A percentile compares a stretch with the other conserved stretches of the same genome.
Conservation (phyloP, 2,329 filamentous ascomycete species). For the Davidsoniella virescens region DNA sequence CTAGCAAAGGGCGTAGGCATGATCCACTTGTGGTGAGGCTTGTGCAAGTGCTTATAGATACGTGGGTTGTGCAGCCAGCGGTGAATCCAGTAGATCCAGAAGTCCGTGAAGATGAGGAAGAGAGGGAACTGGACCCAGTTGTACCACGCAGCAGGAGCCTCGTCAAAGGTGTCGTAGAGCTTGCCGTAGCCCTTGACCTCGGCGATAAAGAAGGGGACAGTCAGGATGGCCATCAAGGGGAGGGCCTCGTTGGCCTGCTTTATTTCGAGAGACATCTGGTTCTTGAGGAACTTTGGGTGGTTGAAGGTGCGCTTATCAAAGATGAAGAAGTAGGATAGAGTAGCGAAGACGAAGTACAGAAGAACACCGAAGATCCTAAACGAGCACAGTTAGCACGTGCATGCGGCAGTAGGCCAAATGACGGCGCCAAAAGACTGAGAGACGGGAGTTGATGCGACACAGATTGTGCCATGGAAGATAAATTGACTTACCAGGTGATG, state of each 20-base stretch:
- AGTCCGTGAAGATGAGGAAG: slow-evolving; percentile 79
- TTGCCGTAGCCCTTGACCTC: slow-evolving; percentile 76
- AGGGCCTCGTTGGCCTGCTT: slow-evolving; percentile 59
- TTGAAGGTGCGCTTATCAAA: slow-evolving; percentile 82
- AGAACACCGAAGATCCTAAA: slow-evolving; percentile 67
- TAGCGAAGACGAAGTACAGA: slow-evolving; percentile 72
- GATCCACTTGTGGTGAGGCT: slow-evolving; percentile 99
- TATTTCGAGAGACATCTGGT: slow-evolving; percentile 80
- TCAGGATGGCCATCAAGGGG: slow-evolving; percentile 70
- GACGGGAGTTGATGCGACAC: neutral
- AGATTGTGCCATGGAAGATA: neutral
- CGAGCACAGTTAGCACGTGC: slow-evolving; percentile 3
- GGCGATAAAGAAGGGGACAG: slow-evolving; percentile 61
- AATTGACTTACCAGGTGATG: slow-evolving; percentile 59
- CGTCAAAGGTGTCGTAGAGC: slow-evolving; percentile 65
- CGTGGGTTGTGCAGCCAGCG: slow-evolving; percentile 65
- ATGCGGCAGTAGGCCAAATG: neutral
- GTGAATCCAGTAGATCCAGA: slow-evolving; percentile 84
- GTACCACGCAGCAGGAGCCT: slow-evolving; percentile 66
- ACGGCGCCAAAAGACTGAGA: neutral
- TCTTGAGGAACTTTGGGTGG: slow-evolving; percentile 89
- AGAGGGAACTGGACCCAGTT: slow-evolving; percentile 76
- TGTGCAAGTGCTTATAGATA: slow-evolving; percentile 75
- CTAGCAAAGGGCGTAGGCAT: slow-evolving; percentile 90
- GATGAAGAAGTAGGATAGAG: slow-evolving; percentile 71